Evolutionary conservation across 2,329 filamentous ascomycete species (phyloP), one percentile per base, ranked within the genome.

Genomic region (Aphanocladium album): DNA sequence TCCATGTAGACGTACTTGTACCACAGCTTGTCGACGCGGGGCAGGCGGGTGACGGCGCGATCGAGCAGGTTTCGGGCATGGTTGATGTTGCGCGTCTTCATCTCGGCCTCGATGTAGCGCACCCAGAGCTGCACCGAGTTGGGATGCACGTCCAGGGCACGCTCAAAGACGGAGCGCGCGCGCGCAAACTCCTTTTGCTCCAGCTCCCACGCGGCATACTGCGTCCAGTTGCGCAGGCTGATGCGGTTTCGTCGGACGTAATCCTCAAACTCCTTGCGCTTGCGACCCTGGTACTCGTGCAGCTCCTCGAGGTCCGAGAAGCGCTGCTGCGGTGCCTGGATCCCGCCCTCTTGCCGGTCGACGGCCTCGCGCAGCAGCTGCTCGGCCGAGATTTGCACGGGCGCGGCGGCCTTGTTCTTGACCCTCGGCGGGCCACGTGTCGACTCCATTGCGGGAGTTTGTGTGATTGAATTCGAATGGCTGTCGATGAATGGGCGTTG

Each of bases 1-100:
- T 98, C 93, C 89, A 96, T 96, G 73, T 96, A 96, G 27, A 96
- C 91, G 79, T 97, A 99, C 74, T 98, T 98, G 80, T 96, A 99
- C 95, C 95, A 99, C 37, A 99, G 79, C 80, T 98, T 98, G 73
- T 98, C 92, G 45, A 98, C 85, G 61, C 95, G 83, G 5, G 95
- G 95, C 43, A 97, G 79, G 60, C 96, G 90, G 1, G 92, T 92
- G 57, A 98, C 91, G n/a, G 95, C 93, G 60, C 95, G 88, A 73
- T 99, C 95, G 57, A 99, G 84, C 56, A 99, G 77, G 72, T 99
- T 99, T 62, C 95, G 83, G 37, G 95, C 93, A 81, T 98, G 93
- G 73, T 96, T 96, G 80, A 99, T 97, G 72, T 96, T 96, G 66
- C 93, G 82, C 64, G 71, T 71, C 77, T 96, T 96, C 89, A 99